Evolutionary conservation across 352 stramenopile species (phyloP), one percentile per base, ranked within the genome.

Genomic region (Globisporangium iwayamae): DNA sequence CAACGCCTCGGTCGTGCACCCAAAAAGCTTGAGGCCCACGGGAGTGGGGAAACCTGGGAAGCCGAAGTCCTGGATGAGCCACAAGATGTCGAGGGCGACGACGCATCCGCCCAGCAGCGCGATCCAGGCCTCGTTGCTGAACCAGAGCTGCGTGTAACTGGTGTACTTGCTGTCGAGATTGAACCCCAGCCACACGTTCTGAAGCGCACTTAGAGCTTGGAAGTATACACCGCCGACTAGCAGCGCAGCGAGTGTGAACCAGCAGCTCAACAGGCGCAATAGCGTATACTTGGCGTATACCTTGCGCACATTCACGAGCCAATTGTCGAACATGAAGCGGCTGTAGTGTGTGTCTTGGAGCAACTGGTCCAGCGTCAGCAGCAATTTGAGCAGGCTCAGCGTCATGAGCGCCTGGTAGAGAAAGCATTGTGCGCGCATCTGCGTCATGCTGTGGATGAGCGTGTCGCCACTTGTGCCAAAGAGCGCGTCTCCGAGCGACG

Each of bases 11-110:
- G 63, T 41, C 20, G 71, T 50, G 5, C 81, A 69, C 4, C 78
- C 81, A 68, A 83, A 87, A 4, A 85, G 63, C 45, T 66, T 71
- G 3, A 60, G 60, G 3, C 73, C 75, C 39, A 73, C 25, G 6
- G 65, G 50, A 1, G 75, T 76, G 6, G 68, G 61, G 67, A 88
- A 82, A 11, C 62, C 66, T n/a, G 81, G 78, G 48, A 88, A 90
- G 25, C 75, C 36, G 36, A 62, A 83, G 46, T 84, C 75, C 45
- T 88, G 79, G 9, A 84, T 45, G 9, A 87, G 14, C 78, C 76
- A 88, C 13, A 84, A 34, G 0, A 87, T 0, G 62, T 90, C 76
- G 32, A 88, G 66, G 20, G 55, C 55, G 4, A 90, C 65, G 25
- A 81, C 53, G 0, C 74, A 58, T 1, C 74, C 69, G 25, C 66